Percentiles rank a stretch among this genome's conserved stretches.
phyloP scores from a whole-genome alignment of 148 eudicot genomes.

The Camellia sinensis region DNA sequence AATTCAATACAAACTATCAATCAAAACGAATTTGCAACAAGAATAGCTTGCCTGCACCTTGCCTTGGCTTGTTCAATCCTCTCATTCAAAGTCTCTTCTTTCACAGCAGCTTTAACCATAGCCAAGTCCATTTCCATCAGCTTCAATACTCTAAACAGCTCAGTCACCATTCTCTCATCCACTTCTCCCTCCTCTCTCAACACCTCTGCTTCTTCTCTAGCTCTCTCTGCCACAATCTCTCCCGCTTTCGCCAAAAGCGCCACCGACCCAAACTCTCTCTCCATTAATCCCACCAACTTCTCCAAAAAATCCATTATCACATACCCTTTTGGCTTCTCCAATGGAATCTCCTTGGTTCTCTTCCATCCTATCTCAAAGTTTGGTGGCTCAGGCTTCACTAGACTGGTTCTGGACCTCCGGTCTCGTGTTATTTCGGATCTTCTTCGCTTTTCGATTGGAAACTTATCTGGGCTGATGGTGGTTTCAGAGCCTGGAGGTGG shows the following conservation, averaged over 20 bases:
- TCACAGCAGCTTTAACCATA: slow-evolving; percentile 81
- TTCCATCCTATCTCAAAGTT: slow-evolving; percentile 90
- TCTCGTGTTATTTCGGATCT: slow-evolving; percentile 67
- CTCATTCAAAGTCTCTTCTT: slow-evolving; percentile 67
- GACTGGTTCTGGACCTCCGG: slow-evolving; percentile 36
- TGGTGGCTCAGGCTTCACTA: slow-evolving; percentile 65
- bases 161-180: slow-evolving; percentile 84
- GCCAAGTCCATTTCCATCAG: slow-evolving; percentile 94
- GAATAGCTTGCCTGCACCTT: slow-evolving; percentile 87
- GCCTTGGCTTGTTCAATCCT: slow-evolving; percentile 75
- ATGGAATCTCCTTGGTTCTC: slow-evolving; percentile 54
- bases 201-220: slow-evolving; percentile 77
- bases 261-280: slow-evolving; percentile 65
- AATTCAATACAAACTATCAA: background rate
- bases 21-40: slow-evolving; percentile 84
- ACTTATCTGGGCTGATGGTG: slow-evolving; percentile 52
- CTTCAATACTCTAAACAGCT: slow-evolving; percentile 73
- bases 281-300: slow-evolving; percentile 68
- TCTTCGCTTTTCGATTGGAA: slow-evolving; percentile 70
- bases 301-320: slow-evolving; percentile 87
- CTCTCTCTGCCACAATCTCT: slow-evolving; percentile 81
- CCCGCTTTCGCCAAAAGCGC: slow-evolving; percentile 69
- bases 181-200: slow-evolving; percentile 80
- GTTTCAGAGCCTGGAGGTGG: slow-evolving; percentile 36
- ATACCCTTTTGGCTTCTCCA: slow-evolving; percentile 75